A percentile compares a stretch with the other conserved stretches of the same genome.
These are phyloP conservation scores for Heterobasidion parviporum DNA, from an alignment of 1,284 basidiomycete genomes.

Conservation along the genomic window DNA sequence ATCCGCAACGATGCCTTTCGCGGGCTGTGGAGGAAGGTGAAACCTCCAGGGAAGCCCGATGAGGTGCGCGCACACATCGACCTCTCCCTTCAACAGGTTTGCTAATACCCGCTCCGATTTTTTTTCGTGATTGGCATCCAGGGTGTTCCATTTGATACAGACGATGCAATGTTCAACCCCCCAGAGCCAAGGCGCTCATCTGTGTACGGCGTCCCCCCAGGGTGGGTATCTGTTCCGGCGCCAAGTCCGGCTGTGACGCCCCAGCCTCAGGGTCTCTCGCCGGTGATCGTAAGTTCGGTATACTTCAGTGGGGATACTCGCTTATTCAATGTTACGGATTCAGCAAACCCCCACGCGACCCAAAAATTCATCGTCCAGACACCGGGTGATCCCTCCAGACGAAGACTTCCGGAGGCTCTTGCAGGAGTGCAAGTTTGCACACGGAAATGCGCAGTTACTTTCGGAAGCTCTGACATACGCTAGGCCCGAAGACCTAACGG, in stretches of 20 bases:
- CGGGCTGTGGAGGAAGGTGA: conserved; percentile 59
- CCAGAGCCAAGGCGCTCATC: conserved; percentile 29
- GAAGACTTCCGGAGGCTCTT: conserved; percentile 72
- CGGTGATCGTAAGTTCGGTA: not conserved
- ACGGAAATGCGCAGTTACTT: conserved; percentile 61
- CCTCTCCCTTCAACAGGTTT: not conserved
- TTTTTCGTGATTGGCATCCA: conserved; percentile 13
- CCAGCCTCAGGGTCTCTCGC: conserved; percentile 6
- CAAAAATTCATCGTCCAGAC: conserved; percentile 34
- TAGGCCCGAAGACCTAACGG: conserved; percentile 55
- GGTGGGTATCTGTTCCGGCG: conserved; percentile 7
- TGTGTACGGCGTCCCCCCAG: conserved; percentile 12
- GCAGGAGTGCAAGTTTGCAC: conserved; percentile 71
- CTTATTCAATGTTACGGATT: not conserved
- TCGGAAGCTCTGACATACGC: conserved; percentile 57
- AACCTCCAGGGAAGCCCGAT: conserved; percentile 62
- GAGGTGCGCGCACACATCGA: conserved; percentile 29
- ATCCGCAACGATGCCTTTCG: conserved; percentile 46
- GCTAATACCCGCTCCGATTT: not conserved
- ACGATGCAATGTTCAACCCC: conserved; percentile 72
- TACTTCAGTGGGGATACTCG: not conserved
- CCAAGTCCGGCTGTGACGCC: conserved; percentile 10
- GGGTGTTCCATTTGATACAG: conserved; percentile 66
- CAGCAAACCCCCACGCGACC: conserved; percentile 13
- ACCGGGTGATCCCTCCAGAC: conserved; percentile 61